These are phyloP conservation scores for Saccharomyces paradoxus DNA, from an alignment of 805 yeast genomes.

Conservation along the genomic window DNA sequence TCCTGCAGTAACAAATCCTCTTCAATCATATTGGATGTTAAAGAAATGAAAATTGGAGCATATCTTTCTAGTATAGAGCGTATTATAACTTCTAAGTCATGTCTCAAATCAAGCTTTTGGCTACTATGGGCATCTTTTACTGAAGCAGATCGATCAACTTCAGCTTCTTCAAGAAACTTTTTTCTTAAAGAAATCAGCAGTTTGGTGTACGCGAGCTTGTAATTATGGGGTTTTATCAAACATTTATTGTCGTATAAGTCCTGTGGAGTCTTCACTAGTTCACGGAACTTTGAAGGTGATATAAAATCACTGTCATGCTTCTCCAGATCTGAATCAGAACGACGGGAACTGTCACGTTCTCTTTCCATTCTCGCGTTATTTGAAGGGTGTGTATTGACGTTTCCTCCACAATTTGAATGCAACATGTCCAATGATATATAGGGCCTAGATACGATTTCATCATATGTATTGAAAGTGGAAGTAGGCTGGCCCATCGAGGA, in stretches of 20 bases:
- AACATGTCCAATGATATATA: conserved; percentile 17
- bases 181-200: conserved; percentile 11
- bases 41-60: conserved; percentile 69
- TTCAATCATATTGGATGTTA: conserved; percentile 64
- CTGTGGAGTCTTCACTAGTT: conserved; percentile 16
- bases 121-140: neutral
- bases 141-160: neutral
- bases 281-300: conserved; percentile 16
- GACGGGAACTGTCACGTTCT: neutral
- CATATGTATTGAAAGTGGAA: neutral
- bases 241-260: conserved; percentile 16
- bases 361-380: neutral
- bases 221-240: conserved; percentile 19
- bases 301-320: conserved; percentile 1
- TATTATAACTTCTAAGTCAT: conserved; percentile 31
- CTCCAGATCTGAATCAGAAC: neutral
- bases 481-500: neutral
- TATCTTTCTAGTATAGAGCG: conserved; percentile 41
- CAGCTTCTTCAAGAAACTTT: conserved; percentile 7
- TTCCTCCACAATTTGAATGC: neutral
- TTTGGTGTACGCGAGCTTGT: conserved; percentile 15
- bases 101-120: neutral
- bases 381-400: neutral
- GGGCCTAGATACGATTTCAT: conserved; percentile 14
- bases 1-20: conserved; percentile 61